Evolutionary conservation across 768 basidiomycete genomes (phyloP).

Genomic region (Sistotremastrum suecicum): DNA sequence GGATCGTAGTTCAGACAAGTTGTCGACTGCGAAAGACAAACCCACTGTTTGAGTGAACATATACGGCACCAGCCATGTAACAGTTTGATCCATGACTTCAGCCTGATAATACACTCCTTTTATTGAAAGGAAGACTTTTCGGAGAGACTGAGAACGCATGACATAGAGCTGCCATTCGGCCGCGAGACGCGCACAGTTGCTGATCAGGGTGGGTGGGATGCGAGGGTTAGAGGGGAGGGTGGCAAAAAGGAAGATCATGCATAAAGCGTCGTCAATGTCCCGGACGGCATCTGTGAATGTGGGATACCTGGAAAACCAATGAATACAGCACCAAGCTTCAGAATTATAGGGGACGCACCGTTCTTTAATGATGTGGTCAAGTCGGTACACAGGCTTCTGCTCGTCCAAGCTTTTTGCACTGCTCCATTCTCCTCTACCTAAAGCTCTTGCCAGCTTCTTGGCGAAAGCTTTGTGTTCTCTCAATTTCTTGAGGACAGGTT

Average conservation of each 20-base stretch:
- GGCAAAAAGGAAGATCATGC: conserved; percentile 88
- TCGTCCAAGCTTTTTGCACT: conserved; percentile 89
- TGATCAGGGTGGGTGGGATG: conserved; percentile 68
- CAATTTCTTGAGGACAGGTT: conserved; percentile 85
- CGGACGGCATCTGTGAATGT: conserved; percentile 92
- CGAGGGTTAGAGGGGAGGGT: conserved; percentile 77
- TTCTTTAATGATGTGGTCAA: conserved; percentile 98
- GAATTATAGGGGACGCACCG: conserved; percentile 36
- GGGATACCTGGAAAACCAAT: conserved; percentile 55
- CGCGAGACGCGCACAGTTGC: conserved; percentile 80
- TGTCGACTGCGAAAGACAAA: conserved; percentile 4
- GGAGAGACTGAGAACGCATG: conserved; percentile 71
- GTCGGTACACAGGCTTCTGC: conserved; percentile 75
- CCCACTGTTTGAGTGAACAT: conserved; percentile 90
- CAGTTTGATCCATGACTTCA: conserved; percentile 80
- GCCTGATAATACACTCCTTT: conserved; percentile 98
- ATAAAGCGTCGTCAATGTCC: conserved; percentile 94
- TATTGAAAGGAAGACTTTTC: conserved; percentile 90
- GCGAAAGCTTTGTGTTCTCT: conserved; percentile 98
- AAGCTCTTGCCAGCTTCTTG: conserved; percentile 85
- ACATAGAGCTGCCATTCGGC: conserved; percentile 97
- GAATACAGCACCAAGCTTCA: conserved; percentile 3
- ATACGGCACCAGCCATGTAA: conserved; percentile 96
- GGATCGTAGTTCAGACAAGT: conserved; percentile 4
- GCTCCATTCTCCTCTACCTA: conserved; percentile 92